Conservation (phyloP, 2,329 filamentous ascomycete genomes). For the Tetracladium maxilliforme region DNA sequence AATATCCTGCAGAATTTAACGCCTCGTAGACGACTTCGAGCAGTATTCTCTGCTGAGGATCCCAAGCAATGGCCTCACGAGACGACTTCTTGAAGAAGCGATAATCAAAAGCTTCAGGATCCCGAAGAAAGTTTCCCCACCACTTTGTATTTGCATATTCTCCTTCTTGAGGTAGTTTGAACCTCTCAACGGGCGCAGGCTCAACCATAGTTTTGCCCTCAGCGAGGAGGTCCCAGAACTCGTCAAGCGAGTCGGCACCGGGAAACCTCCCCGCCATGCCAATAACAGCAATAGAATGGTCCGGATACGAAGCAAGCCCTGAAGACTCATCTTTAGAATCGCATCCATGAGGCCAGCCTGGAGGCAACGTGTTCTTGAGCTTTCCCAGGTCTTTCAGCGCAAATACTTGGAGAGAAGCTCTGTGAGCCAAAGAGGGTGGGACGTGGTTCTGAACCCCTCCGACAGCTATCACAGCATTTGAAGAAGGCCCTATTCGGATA, state of each 20-base stretch:
- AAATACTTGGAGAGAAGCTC: too few species aligned
- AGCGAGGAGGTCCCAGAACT: slow-evolving; percentile 16
- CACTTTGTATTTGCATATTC: slow-evolving; percentile 2
- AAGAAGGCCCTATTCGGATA: too few species aligned
- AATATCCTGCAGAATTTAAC: slow-evolving; percentile 10
- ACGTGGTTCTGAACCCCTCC: too few species aligned
- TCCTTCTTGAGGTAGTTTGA: too few species aligned
- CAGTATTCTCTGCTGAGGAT: slow-evolving; percentile 12
- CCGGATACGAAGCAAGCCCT: slow-evolving; percentile 3
- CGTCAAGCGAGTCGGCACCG: slow-evolving; percentile 13
- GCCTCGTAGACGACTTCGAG: slow-evolving; percentile 12
- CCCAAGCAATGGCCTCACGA: slow-evolving; percentile 3
- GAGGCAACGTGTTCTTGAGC: too few species aligned
- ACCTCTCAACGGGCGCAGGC: background rate
- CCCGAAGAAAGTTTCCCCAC: slow-evolving; percentile 5
- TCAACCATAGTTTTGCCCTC: background rate
- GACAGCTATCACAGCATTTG: too few species aligned
- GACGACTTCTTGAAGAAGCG: slow-evolving; percentile 4
- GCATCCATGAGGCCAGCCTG: too few species aligned
- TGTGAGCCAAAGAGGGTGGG: too few species aligned
- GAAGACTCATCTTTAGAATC: slow-evolving; percentile 1
- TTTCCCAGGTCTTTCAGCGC: too few species aligned
- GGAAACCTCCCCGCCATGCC: slow-evolving; percentile 18
- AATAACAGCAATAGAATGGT: slow-evolving; percentile 15
- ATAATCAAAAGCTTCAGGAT: slow-evolving; percentile 4